These are phyloP conservation scores for Apiospora koreana DNA, from an alignment of 2,329 filamentous ascomycete genomes.

Conservation along the genomic window DNA sequence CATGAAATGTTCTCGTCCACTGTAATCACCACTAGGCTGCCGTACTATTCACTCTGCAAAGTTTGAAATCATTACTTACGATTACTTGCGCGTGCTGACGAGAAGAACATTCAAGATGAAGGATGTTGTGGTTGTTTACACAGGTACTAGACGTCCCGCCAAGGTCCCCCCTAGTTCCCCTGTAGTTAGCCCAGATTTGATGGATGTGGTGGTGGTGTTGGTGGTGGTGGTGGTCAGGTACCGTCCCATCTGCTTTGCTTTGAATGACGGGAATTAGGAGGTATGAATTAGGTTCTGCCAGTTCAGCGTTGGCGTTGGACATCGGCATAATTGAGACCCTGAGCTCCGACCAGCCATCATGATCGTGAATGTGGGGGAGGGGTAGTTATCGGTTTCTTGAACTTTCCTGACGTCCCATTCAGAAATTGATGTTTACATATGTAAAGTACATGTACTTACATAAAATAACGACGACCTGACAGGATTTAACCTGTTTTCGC, in stretches of 20 bases:
- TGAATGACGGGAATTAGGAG: too few species aligned
- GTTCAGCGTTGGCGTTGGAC: background rate
- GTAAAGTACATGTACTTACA: too few species aligned
- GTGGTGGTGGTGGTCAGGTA: too few species aligned
- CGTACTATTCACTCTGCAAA: background rate
- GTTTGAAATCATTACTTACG: background rate
- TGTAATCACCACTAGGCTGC: background rate
- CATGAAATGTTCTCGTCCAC: background rate
- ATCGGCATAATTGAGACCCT: slow-evolving; percentile 5
- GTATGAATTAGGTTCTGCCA: background rate
- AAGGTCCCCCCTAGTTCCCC: background rate
- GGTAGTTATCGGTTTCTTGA: background rate
- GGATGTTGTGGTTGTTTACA: background rate
- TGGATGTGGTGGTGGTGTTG: too few species aligned
- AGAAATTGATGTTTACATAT: background rate
- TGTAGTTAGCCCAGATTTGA: background rate
- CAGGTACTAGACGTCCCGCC: background rate
- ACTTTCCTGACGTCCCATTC: background rate
- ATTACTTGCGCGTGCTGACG: background rate
- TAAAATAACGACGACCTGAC: background rate
- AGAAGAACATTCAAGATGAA: background rate
- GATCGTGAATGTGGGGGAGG: background rate
- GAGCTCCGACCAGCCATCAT: background rate
- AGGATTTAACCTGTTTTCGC: background rate
- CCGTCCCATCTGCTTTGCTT: background rate